phyloP scores from a whole-genome alignment of 306 rosid genomes.

The Medicago truncatula region DNA sequence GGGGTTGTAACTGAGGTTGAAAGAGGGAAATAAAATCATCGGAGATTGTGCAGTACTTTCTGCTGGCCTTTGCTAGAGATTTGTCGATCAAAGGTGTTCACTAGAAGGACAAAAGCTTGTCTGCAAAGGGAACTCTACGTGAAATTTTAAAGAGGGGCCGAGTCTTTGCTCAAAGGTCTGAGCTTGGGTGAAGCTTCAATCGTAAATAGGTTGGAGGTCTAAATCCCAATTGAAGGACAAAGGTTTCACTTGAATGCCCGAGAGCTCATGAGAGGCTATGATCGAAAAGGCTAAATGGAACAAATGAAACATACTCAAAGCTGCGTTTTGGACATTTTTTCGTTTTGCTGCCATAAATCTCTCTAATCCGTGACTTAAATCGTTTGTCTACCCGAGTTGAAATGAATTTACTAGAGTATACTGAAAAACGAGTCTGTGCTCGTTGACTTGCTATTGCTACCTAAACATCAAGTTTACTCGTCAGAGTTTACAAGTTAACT shows the following conservation, averaged over 20 bases:
- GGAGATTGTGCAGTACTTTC: background rate
- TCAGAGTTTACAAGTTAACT: background rate
- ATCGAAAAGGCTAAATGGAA: background rate
- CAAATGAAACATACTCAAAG: conserved; percentile 5
- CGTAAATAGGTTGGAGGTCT: background rate
- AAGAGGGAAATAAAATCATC: background rate
- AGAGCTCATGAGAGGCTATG: background rate
- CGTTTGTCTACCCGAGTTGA: background rate
- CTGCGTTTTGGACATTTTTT: background rate
- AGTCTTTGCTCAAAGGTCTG: background rate
- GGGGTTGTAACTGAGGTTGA: background rate
- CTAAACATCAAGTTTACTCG: background rate
- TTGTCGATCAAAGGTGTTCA: background rate
- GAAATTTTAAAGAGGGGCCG: conserved; percentile 7
- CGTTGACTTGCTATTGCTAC: conserved; percentile 1
- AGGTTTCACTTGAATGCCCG: background rate
- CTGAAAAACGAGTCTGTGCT: background rate
- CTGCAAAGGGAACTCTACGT: background rate
- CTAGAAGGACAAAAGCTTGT: background rate
- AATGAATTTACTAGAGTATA: background rate
- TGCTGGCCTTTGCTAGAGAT: background rate
- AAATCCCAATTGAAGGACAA: background rate
- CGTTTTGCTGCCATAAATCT: background rate
- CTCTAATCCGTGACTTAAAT: background rate
- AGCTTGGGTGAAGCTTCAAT: background rate